phyloP scores from a whole-genome alignment of 2,329 filamentous ascomycete genomes.

The Cyphellophora europaea region DNA sequence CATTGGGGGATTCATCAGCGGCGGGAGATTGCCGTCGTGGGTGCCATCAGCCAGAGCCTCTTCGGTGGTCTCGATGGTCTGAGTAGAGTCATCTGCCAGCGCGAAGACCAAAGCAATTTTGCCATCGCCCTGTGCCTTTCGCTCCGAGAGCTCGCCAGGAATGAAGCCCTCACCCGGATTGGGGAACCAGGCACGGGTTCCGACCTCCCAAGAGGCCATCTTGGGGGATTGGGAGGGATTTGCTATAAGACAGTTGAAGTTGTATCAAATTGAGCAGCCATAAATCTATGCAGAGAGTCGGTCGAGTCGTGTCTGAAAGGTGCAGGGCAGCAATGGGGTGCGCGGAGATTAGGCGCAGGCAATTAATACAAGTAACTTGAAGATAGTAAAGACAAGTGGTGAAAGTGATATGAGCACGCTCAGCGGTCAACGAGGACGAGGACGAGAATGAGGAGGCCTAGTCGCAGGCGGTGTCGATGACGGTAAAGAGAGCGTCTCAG shows the following conservation, averaged over 20 bases:
- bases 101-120: constrained; percentile 63
- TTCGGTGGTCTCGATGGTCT: constrained; percentile 68
- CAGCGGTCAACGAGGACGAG: too few relatives aligned
- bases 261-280: too few relatives aligned
- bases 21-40: constrained; percentile 65
- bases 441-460: too few relatives aligned
- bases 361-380: too few relatives aligned
- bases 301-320: too few relatives aligned
- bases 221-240: neutral
- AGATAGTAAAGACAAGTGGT: too few relatives aligned
- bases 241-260: neutral
- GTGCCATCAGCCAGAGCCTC: constrained; percentile 68
- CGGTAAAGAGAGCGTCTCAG: too few relatives aligned
- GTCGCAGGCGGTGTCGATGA: too few relatives aligned
- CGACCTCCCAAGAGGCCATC: constrained; percentile 69
- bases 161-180: constrained; percentile 95
- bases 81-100: constrained; percentile 76
- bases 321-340: too few relatives aligned
- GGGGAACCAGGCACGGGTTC: constrained; percentile 96
- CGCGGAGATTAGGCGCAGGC: too few relatives aligned
- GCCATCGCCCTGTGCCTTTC: constrained; percentile 74
- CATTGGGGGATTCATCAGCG: constrained; percentile 95
- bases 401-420: too few relatives aligned
- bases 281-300: too few relatives aligned
- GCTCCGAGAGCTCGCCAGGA: constrained; percentile 85